Conservation (phyloP, 257 asterid species). For the Gynochthodes officinalis region DNA sequence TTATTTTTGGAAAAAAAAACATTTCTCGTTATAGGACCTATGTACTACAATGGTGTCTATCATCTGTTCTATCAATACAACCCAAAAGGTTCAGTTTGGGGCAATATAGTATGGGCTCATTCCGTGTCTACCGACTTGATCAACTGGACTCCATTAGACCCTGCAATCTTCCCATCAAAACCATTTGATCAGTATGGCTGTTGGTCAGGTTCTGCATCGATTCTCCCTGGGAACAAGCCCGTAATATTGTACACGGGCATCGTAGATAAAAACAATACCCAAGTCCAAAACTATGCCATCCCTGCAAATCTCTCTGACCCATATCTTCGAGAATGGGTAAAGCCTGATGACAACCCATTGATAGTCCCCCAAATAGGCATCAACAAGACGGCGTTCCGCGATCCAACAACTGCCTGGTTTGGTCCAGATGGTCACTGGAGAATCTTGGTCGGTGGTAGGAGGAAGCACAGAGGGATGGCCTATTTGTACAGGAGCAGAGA, state of each 20-base stretch:
- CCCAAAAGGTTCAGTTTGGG: conserved; percentile 72
- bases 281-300: conserved; percentile 76
- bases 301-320: conserved; percentile 72
- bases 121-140: conserved; percentile 66
- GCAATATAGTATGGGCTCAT: conserved; percentile 81
- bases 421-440: conserved; percentile 62
- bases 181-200: conserved; percentile 58
- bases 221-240: conserved; percentile 65
- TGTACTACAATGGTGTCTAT: conserved; percentile 67
- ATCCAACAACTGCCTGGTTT: conserved; percentile 78
- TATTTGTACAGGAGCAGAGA: conserved; percentile 54
- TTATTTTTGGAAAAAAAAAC: no score
- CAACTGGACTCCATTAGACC: conserved; percentile 48
- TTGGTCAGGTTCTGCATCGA: conserved; percentile 83
- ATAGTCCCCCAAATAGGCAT: conserved; percentile 33
- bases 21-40: conserved; percentile 42
- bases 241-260: conserved; percentile 71
- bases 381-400: conserved; percentile 62
- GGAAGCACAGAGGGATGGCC: conserved; percentile 36
- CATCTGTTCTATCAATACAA: conserved; percentile 79
- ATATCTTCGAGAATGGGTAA: conserved; percentile 53
- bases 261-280: conserved; percentile 38
- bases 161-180: conserved; percentile 58
- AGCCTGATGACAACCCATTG: conserved; percentile 71
- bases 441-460: conserved; percentile 38